phyloP scores from a whole-genome alignment of 805 yeast genomes.

The Yamadazyma takamatsuzukensis region DNA sequence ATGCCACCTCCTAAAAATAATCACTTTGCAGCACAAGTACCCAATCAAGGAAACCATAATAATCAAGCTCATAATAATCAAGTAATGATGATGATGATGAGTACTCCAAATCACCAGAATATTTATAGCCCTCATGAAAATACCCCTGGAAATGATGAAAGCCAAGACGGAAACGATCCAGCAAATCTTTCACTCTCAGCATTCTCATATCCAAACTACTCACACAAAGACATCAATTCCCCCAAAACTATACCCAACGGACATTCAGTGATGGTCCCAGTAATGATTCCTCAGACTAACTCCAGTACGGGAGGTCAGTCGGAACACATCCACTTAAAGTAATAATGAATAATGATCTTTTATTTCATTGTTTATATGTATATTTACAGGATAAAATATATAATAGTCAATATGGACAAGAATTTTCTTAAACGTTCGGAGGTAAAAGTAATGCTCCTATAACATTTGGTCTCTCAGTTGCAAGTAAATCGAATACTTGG shows the following conservation, averaged over 20 bases:
- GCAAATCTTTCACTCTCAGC: constrained; percentile 10
- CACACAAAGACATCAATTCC: no score
- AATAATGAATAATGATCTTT: constrained; percentile 4
- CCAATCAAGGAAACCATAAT: constrained; percentile 1
- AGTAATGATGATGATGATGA: constrained; percentile 35
- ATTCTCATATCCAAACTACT: constrained; percentile 13
- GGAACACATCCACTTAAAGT: no score
- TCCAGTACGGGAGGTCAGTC: background rate
- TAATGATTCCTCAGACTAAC: constrained; percentile 1
- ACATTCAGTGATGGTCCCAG: constrained; percentile 5
- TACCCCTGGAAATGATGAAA: constrained; percentile 5
- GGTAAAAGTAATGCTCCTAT: constrained; percentile 75
- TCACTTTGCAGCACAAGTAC: constrained; percentile 3
- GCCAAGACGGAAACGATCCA: constrained; percentile 8
- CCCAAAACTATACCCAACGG: no score
- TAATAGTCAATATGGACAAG: background rate
- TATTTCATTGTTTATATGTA: constrained; percentile 4
- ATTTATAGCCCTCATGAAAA: constrained; percentile 18
- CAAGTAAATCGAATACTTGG: constrained; percentile 65
- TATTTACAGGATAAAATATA: constrained; percentile 1
- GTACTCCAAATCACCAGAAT: constrained; percentile 40
- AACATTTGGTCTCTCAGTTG: constrained; percentile 73
- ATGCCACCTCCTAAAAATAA: constrained; percentile 32
- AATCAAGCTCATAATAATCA: constrained; percentile 3
- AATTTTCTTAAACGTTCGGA: constrained; percentile 45